Evolutionary conservation across 805 yeast genomes (phyloP), one percentile per base, ranked within the genome.

Genomic region (Candida tammaniensis): DNA sequence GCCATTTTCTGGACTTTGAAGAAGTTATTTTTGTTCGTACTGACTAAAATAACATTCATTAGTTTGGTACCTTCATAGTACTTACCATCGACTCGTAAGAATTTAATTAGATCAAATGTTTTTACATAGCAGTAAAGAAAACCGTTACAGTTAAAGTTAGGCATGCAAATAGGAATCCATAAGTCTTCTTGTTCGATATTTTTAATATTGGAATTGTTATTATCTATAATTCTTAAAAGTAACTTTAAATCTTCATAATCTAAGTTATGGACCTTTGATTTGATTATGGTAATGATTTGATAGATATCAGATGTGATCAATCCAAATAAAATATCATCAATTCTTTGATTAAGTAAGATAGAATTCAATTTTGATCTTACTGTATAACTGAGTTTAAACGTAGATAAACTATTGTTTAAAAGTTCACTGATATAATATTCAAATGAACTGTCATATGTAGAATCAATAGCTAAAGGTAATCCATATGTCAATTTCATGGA

Each of bases 101-200:
- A 46, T 8, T 46, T 44, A 10, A 46, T 37, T 10, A 63, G 33
- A 14, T 46, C 42, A 22, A 62, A 49, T 17, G 43, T 49, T 38
- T 78, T 80, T 27, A 88, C 83, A 49, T 83, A 86, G 9, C 87
- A 79, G 51, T 93, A 85, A 5, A 91, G 59, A 49, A 89, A 93
- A 7, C 98, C 98, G 43, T 80, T 79, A 2, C 86, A 64, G 52
- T 93, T 91, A 64, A 91, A 91, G 46, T 84, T 78, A 0, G 98
- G 96, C 54, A 91, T 69, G 57, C 98, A 91, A 0, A 91, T 69
- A 0, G 98, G 98, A 9, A 86, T 75, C 98, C 98, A 93, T 38
- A 87, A 76, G 51, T 89, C 96, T 46, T 84, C 84, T 37, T 35
- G 37, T 10, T 34, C 37, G n/a, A 34, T 28, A 3, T 31, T 26